phyloP scores from a whole-genome alignment of 352 stramenopile genomes.

The Saprolegnia parasitica region DNA sequence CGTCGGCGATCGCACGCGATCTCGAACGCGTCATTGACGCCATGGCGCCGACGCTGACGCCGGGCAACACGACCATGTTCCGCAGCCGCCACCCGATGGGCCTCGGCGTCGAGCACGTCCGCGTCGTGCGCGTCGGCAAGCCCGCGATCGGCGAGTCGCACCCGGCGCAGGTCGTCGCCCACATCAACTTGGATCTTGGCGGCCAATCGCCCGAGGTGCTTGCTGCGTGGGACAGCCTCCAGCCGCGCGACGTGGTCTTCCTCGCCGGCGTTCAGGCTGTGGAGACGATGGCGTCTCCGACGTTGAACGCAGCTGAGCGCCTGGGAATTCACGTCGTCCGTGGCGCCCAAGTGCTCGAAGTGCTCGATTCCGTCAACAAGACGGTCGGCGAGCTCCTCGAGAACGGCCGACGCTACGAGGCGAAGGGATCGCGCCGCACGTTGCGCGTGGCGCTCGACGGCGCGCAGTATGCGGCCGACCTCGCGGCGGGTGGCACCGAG shows the following conservation, averaged over 20 bases:
- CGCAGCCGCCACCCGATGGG: conserved; percentile 38
- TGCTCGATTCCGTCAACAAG: conserved; percentile 77
- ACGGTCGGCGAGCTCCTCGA: conserved; percentile 30
- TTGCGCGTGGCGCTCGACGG: conserved; percentile 90
- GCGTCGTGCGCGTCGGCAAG: conserved; percentile 82
- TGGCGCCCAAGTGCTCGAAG: conserved; percentile 72
- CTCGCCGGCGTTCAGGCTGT: conserved; percentile 75
- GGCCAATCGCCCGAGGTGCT: conserved; percentile 45
- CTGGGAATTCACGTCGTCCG: conserved; percentile 85
- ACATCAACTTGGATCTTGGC: conserved; percentile 86
- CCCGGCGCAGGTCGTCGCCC: conserved; percentile 76
- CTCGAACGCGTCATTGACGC: conserved; percentile 83
- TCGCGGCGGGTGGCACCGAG: conserved; percentile 47
- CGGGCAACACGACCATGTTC: conserved; percentile 32
- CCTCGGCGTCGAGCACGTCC: conserved; percentile 34
- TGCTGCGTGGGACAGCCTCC: conserved; percentile 82
- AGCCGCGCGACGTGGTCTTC: conserved; percentile 93
- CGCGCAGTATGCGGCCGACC: conserved; percentile 91
- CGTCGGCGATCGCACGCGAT: conserved; percentile 78
- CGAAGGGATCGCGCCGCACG: conserved; percentile 70
- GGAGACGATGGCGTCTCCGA: conserved; percentile 46
- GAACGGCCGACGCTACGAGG: conserved; percentile 35
- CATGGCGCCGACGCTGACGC: conserved; percentile 46
- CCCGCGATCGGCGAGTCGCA: conserved; percentile 85
- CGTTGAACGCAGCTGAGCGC: conserved; percentile 64